Evolutionary conservation across 805 yeast genomes (phyloP).

Genomic region (Metschnikowia dekortorum): DNA sequence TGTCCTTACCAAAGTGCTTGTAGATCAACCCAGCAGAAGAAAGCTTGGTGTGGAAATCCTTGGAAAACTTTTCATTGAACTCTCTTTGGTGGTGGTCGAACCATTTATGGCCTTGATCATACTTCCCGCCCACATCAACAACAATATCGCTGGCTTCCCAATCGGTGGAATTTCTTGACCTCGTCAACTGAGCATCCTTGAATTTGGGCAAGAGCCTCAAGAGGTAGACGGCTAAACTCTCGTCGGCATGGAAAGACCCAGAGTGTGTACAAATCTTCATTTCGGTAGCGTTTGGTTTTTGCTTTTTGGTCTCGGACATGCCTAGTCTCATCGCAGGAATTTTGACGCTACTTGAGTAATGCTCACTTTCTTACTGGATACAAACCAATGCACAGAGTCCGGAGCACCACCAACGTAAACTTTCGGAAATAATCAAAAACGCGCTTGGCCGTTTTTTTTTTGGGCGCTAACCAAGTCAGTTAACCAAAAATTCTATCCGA

Average conservation of each 20-base stretch:
- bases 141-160: slow-evolving; percentile 90
- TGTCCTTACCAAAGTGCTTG: slow-evolving; percentile 77
- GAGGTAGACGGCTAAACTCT: slow-evolving; percentile 88
- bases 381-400: not conserved
- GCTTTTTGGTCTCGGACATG: slow-evolving; percentile 21
- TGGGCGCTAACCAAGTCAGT: no score
- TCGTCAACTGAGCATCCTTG: slow-evolving; percentile 60
- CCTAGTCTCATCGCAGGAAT: slow-evolving; percentile 3
- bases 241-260: slow-evolving; percentile 97
- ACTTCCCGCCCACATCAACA: slow-evolving; percentile 91
- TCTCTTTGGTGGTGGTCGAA: slow-evolving; percentile 98
- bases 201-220: slow-evolving; percentile 67
- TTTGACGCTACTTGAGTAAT: slow-evolving; percentile 2
- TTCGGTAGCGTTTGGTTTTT: slow-evolving; percentile 12
- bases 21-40: slow-evolving; percentile 92
- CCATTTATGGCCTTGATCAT: slow-evolving; percentile 69
- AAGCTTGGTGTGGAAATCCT: slow-evolving; percentile 64
- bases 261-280: slow-evolving; percentile 82
- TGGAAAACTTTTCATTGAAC: slow-evolving; percentile 69
- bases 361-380: slow-evolving; percentile 11
- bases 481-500: no score
- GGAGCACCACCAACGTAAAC: not conserved
- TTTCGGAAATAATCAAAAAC: not conserved
- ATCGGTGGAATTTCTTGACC: slow-evolving; percentile 78
- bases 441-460: no score